These are phyloP conservation scores for Cinnamomum chago DNA, from an alignment of 164 flowering plant genomes.

Conservation along the genomic window DNA sequence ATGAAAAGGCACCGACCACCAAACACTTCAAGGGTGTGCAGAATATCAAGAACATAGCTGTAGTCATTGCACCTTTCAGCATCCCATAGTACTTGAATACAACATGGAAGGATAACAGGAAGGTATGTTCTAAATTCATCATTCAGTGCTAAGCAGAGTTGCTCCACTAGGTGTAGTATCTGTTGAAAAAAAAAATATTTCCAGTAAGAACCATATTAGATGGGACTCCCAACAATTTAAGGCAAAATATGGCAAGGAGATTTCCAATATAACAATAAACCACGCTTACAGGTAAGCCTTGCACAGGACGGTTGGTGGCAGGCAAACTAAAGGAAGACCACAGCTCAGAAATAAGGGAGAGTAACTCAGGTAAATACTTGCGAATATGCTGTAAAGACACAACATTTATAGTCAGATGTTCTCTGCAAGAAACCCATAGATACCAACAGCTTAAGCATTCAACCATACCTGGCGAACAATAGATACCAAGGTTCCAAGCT, in stretches of 20 bases:
- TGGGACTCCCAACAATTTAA: neutral
- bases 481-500: slow-evolving; percentile 93
- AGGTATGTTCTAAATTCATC: slow-evolving; percentile 90
- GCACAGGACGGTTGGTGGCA: slow-evolving; percentile 56
- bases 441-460: slow-evolving; percentile 1
- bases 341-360: slow-evolving; percentile 70
- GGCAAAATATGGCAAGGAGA: neutral
- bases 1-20: slow-evolving; percentile 62
- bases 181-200: slow-evolving; percentile 14
- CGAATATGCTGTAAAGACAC: slow-evolving; percentile 80
- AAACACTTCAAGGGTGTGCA: slow-evolving; percentile 93
- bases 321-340: slow-evolving; percentile 93
- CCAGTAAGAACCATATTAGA: slow-evolving; percentile 1
- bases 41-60: slow-evolving; percentile 76
- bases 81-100: slow-evolving; percentile 95
- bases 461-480: slow-evolving; percentile 86
- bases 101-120: slow-evolving; percentile 81
- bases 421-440: neutral
- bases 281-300: slow-evolving; percentile 74
- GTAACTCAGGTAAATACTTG: slow-evolving; percentile 82
- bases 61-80: slow-evolving; percentile 93
- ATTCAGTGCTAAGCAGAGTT: slow-evolving; percentile 95
- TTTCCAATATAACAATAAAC: neutral
- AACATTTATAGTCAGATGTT: slow-evolving; percentile 3
- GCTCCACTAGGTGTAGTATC: slow-evolving; percentile 93